Percentiles rank a stretch among this genome's conserved stretches.
Evolutionary conservation across 1,284 basidiomycete species (phyloP).

Genomic region (Puccinia horiana): DNA sequence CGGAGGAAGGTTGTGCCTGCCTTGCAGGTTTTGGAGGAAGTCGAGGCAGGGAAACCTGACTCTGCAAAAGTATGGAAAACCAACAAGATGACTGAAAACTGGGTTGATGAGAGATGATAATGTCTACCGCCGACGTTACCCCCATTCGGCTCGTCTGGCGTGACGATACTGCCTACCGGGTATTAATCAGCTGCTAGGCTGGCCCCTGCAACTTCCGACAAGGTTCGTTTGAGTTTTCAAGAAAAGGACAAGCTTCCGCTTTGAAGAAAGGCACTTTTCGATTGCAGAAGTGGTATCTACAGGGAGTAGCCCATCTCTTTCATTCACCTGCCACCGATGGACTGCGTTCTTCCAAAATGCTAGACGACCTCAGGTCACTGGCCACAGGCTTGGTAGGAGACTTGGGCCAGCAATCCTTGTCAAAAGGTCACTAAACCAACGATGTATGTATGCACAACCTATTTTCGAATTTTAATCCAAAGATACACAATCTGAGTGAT

Average conservation of each 20-base stretch:
- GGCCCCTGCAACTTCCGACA: constrained; percentile 4
- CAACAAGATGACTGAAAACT: not conserved
- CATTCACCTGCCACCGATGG: not conserved
- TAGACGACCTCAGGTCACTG: not conserved
- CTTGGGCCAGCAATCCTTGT: not conserved
- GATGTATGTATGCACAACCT: not conserved
- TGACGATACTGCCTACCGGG: constrained; percentile 5
- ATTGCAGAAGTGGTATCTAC: constrained; percentile 22
- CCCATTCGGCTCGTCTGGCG: constrained; percentile 6
- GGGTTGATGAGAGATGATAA: not conserved
- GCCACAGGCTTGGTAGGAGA: not conserved
- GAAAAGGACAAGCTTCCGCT: not conserved
- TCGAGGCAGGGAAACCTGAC: not conserved
- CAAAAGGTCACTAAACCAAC: not conserved
- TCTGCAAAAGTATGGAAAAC: not conserved
- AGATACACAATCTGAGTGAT: not conserved
- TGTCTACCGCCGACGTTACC: constrained; percentile 7
- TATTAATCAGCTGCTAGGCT: constrained; percentile 16
- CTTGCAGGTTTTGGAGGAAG: not conserved
- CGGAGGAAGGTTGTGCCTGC: constrained; percentile 3
- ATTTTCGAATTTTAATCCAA: not conserved
- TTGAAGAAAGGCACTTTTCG: not conserved
- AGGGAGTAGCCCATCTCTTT: not conserved
- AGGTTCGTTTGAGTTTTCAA: constrained; percentile 2
- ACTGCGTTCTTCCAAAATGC: constrained; percentile 5